Evolutionary conservation across 768 basidiomycete species (phyloP), one percentile per base, ranked within the genome.

Genomic region (Russula olivacea): DNA sequence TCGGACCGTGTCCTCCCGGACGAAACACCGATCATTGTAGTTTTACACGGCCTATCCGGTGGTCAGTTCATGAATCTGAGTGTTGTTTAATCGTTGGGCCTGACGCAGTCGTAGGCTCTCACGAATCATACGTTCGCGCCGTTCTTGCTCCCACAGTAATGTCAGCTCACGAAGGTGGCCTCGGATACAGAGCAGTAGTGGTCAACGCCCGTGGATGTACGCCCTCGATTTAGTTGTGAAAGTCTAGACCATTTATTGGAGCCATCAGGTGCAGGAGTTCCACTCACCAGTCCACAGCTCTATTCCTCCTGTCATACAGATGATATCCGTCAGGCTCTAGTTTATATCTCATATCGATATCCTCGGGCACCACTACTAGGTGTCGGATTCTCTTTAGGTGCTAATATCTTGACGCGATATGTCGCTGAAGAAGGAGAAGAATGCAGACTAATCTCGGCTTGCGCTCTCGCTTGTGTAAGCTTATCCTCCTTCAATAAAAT

Each of bases 201-300:
- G 82, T 95, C 72, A 97, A 96, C 75, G 95, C 89, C 75, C 83
- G 95, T 69, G 94, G 93, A 71, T 96, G 93, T 90, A 69, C 71
- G 88, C 55, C 11, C 55, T 28, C 40, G 45, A 50, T 52, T 32
- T 50, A 49, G 21, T 55, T 30, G 40, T 58, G 36, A 43, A 36
- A 63, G 23, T 58, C 64, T 34, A 32, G 9, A 19, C 40, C 53
- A 40, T 40, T 62, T 32, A 62, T 25, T 8, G 12, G 40, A 25
- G 7, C 17, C 28, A 34, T 41, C 40, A 61, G 61, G 61, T n/a
- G 55, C 61, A 23, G 61, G 61, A 23, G 61, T 61, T 30, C 55
- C 61, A 19, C 61, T 61, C 15, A 61, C 54, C 14, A 61, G 28
- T 11, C 61, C 61, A 14, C 87, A 92, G 68, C 75, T 97, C 43